Percentiles rank a stretch among this genome's conserved stretches.
These are phyloP conservation scores for Metschnikowia santaceciliae DNA, from an alignment of 805 yeast species.

Conservation along the genomic window DNA sequence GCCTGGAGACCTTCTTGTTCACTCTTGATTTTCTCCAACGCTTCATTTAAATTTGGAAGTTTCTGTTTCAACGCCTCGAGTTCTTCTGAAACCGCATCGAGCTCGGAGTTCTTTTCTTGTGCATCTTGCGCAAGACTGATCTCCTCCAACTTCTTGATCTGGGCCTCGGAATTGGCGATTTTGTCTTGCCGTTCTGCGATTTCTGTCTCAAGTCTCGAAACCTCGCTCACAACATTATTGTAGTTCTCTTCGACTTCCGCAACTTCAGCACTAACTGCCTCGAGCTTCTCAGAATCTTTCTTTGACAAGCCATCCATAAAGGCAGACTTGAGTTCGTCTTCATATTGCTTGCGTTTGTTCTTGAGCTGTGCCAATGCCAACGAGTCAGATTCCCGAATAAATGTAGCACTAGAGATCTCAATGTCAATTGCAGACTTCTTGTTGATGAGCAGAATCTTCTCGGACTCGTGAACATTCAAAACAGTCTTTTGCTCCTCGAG, in stretches of 20 bases:
- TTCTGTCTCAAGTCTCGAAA: slow-evolving; percentile 45
- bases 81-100: slow-evolving; percentile 23
- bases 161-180: slow-evolving; percentile 7
- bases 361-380: slow-evolving; percentile 10
- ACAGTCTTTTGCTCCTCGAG: slow-evolving; percentile 42
- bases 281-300: slow-evolving; percentile 45
- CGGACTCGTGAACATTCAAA: slow-evolving; percentile 42
- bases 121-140: slow-evolving; percentile 3
- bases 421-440: slow-evolving; percentile 43
- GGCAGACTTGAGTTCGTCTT: slow-evolving; percentile 47
- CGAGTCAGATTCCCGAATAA: slow-evolving; percentile 29
- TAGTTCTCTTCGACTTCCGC: slow-evolving; percentile 38
- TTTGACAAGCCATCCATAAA: slow-evolving; percentile 52
- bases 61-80: slow-evolving; percentile 23
- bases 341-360: slow-evolving; percentile 41
- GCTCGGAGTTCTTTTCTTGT: slow-evolving; percentile 19
- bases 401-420: slow-evolving; percentile 32
- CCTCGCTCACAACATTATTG: slow-evolving; percentile 33
- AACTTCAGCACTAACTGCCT: slow-evolving; percentile 31
- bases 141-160: slow-evolving; percentile 9
- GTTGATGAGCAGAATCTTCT: slow-evolving; percentile 38
- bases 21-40: slow-evolving; percentile 26
- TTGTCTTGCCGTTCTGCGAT: slow-evolving; percentile 19
- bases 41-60: slow-evolving; percentile 20
- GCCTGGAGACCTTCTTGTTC: slow-evolving; percentile 15